Evolutionary conservation across 192 early-diverging fungal species (phyloP).

Genomic region (Tieghemiomyces parasiticus): DNA sequence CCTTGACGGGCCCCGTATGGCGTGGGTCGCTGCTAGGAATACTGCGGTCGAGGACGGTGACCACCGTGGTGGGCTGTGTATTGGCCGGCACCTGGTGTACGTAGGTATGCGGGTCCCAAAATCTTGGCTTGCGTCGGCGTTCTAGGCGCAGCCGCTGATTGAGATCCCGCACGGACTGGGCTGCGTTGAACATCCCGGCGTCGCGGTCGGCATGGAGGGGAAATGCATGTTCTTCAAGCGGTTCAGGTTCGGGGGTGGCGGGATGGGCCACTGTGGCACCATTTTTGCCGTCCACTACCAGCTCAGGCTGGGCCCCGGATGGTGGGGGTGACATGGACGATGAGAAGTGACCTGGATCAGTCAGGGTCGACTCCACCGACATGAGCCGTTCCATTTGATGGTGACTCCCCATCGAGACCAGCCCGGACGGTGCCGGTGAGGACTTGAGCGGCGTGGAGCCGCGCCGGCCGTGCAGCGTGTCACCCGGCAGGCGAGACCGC

Average conservation of each 20-base stretch:
- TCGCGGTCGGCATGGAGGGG: slow-evolving; percentile 18
- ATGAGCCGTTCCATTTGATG: too few species aligned
- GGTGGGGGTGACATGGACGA: background rate
- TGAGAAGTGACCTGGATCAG: background rate
- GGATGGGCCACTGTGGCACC: too few species aligned
- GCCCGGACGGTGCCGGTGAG: background rate
- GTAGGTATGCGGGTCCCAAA: slow-evolving; percentile 42
- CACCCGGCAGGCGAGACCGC: too few species aligned
- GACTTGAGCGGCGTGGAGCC: background rate
- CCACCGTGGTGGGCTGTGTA: slow-evolving; percentile 25
- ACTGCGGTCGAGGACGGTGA: background rate
- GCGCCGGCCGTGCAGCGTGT: too few species aligned
- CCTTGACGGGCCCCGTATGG: too few species aligned
- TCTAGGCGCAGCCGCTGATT: slow-evolving; percentile 31
- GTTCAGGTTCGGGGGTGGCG: slow-evolving; percentile 12
- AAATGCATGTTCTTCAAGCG: slow-evolving; percentile 13
- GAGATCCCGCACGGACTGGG: slow-evolving; percentile 27
- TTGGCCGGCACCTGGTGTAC: slow-evolving; percentile 30
- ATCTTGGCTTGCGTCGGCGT: slow-evolving; percentile 28
- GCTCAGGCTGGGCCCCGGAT: slow-evolving; percentile 6
- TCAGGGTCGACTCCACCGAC: slow-evolving; percentile 9
- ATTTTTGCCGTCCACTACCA: background rate
- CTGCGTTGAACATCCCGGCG: slow-evolving; percentile 36
- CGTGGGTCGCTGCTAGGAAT: background rate
- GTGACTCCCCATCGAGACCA: slow-evolving; percentile 3